Conservation (phyloP, 345 rosid genomes). For the Pistacia vera region DNA sequence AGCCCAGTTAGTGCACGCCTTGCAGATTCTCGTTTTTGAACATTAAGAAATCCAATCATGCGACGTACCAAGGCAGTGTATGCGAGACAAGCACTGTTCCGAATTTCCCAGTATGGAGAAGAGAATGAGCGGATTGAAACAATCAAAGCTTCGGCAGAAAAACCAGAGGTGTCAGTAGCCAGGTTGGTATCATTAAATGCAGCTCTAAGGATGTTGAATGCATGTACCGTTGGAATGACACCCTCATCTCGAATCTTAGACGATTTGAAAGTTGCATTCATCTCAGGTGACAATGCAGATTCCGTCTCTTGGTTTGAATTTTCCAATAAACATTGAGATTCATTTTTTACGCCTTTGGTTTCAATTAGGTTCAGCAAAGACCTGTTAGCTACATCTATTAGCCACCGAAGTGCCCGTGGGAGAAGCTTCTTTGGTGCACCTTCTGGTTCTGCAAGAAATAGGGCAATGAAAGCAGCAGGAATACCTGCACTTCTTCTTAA, state of each 20-base stretch:
- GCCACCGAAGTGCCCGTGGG: constrained; percentile 82
- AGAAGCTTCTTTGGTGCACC: constrained; percentile 96
- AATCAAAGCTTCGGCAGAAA: constrained; percentile 91
- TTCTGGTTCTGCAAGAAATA: constrained; percentile 93
- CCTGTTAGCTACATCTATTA: constrained; percentile 69
- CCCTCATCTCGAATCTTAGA: constrained; percentile 96
- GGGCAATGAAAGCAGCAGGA: constrained; percentile 93
- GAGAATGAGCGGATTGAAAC: constrained; percentile 80
- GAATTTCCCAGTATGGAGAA: constrained; percentile 96
- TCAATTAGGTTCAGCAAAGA: constrained; percentile 44
- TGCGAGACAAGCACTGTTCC: constrained; percentile 92
- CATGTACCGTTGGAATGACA: constrained; percentile 91
- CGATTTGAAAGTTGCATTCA: constrained; percentile 43
- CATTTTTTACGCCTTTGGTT: constrained; percentile 25
- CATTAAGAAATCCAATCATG: constrained; percentile 91
- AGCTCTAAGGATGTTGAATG: constrained; percentile 88
- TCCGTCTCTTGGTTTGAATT: constrained; percentile 31
- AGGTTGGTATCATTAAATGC: constrained; percentile 95
- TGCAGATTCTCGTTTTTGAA: constrained; percentile 86
- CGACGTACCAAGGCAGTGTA: constrained; percentile 90
- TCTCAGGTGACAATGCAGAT: constrained; percentile 28
- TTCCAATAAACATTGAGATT: constrained; percentile 28
- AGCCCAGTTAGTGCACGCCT: constrained; percentile 87
- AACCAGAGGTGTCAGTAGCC: constrained; percentile 93
- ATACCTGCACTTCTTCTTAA: constrained; percentile 98